Conservation (phyloP, 1,139 yeast genomes). For the Yamadazyma triangularis region DNA sequence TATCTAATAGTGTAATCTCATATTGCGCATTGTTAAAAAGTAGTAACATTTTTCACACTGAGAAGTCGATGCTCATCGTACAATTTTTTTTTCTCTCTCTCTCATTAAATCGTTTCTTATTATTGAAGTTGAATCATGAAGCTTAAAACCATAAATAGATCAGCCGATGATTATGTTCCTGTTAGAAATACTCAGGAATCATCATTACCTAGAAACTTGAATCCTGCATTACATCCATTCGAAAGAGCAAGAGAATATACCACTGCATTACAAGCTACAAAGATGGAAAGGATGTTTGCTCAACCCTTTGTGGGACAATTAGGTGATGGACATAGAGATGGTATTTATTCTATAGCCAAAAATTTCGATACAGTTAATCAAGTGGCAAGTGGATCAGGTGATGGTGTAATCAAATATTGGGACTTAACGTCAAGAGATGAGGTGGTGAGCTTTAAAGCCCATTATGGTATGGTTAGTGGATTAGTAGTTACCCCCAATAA, state of each 20-base stretch:
- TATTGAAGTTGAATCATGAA: too few species aligned
- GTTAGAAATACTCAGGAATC: constrained; percentile 87
- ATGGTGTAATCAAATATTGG: constrained; percentile 94
- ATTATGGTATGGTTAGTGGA: constrained; percentile 87
- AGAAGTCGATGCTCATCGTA: too few species aligned
- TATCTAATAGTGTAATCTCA: too few species aligned
- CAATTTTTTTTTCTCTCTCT: too few species aligned
- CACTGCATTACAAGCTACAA: constrained; percentile 90
- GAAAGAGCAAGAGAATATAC: constrained; percentile 97
- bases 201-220: constrained; percentile 80
- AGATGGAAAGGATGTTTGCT: constrained; percentile 94
- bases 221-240: constrained; percentile 94
- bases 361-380: constrained; percentile 66
- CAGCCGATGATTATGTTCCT: constrained; percentile 88
- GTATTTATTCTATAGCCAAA: constrained; percentile 86
- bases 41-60: too few species aligned
- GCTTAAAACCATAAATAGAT: constrained; percentile 72
- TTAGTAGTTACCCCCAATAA: constrained; percentile 72
- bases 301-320: constrained; percentile 95
- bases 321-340: constrained; percentile 94
- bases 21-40: too few species aligned
- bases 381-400: constrained; percentile 91
- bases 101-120: too few species aligned
- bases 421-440: constrained; percentile 73
- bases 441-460: constrained; percentile 76